Percentiles rank a stretch among this genome's conserved stretches.
Conservation (phyloP, 2,329 filamentous ascomycete genomes). For the Lasiodiplodia theobromae region DNA sequence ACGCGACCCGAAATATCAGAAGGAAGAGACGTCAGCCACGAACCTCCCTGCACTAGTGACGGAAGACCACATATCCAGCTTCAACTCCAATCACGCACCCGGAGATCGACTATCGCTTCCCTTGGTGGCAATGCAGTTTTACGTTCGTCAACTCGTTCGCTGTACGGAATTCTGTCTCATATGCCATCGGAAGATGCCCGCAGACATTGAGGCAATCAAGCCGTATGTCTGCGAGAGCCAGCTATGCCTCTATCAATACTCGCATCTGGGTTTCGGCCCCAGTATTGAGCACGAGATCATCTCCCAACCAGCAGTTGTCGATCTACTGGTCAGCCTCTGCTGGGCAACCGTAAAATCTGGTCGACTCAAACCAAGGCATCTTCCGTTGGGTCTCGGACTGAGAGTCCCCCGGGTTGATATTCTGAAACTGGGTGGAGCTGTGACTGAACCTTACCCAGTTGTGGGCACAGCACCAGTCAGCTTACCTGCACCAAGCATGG, state of each 20-base stretch:
- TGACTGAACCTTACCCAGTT: neutral
- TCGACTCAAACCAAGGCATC: neutral
- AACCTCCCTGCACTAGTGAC: constrained; percentile 55
- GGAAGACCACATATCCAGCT: constrained; percentile 56
- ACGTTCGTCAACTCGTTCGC: constrained; percentile 76
- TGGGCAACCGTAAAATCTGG: constrained; percentile 62
- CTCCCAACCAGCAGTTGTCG: constrained; percentile 80
- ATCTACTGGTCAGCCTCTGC: constrained; percentile 83
- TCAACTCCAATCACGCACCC: constrained; percentile 35
- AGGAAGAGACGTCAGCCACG: constrained; percentile 32
- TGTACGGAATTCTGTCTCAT: constrained; percentile 89
- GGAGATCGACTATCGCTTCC: constrained; percentile 59
- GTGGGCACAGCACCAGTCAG: neutral
- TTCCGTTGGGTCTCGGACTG: constrained; percentile 64
- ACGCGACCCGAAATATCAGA: constrained; percentile 28
- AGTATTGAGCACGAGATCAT: constrained; percentile 85
- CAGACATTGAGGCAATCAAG: constrained; percentile 73
- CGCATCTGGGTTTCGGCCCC: constrained; percentile 83
- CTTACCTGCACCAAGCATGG: neutral
- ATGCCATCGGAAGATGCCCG: constrained; percentile 74
- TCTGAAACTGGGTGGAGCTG: constrained; percentile 31
- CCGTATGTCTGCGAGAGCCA: constrained; percentile 76
- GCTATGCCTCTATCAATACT: constrained; percentile 87
- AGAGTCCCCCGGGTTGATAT: constrained; percentile 53
- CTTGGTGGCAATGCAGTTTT: constrained; percentile 73